Evolutionary conservation across 768 basidiomycete genomes (phyloP), one percentile per base, ranked within the genome.

Genomic region (Hericium alpestre): DNA sequence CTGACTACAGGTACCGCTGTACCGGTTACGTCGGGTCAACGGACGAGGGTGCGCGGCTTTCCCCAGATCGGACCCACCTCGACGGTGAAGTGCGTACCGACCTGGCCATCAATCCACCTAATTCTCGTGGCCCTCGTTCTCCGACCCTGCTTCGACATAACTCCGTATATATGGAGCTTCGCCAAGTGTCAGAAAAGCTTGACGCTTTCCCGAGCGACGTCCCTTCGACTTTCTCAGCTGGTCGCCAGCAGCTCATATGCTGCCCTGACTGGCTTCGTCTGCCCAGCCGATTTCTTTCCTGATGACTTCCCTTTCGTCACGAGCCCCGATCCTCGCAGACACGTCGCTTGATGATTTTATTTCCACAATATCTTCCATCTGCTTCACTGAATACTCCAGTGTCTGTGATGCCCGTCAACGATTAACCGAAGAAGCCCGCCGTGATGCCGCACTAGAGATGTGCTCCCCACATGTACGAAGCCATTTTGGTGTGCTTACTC

Each of bases 1-100:
- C 56, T 57, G 54, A 57, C 59, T 54, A 54, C 56, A 49, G 58
- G 51, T 59, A 38, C 56, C 46, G 61, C 54, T n/a, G 39, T 11
- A 39, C 54, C 59, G 59, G 56, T 49, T 53, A 46, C 3, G 47
- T 54, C 59, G 59, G 57, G 39, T 38, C 40, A 57, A 43, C 51
- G 32, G 52, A 55, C 57, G 48, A 46, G 54, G 43, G 38, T 43
- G 39, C 49, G 13, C 61, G 61, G 56, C 56, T 48, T 47, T 54
- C 18, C 43, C 59, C 57, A 58, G 43, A 38, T 56, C 54, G 18
- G 54, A 54, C 61, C 61, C 32, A 40, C 38, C 25, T 51, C n/a
- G 11, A 39, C 37, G 61, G 61, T 53, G 47, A 57, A 59, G 60
- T 58, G 39, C 37, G 40, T 40, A 51, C 39, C 38, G 52, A 43